Evolutionary conservation across 116 monocot species (phyloP).

Genomic region (Posidonia oceanica): DNA sequence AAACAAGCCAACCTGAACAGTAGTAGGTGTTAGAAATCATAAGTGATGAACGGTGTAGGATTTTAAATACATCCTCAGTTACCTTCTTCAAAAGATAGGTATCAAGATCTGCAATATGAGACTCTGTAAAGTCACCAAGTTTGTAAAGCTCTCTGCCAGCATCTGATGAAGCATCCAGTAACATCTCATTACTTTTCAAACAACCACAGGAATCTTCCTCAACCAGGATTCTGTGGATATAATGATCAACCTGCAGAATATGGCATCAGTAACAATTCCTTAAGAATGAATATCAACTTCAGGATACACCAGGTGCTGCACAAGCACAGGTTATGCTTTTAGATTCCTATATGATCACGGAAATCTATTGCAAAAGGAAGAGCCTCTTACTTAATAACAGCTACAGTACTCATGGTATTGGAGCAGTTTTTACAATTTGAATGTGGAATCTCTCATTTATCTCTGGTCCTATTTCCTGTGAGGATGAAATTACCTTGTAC

Average conservation of each 20-base stretch:
- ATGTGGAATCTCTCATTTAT: too few species aligned
- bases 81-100: constrained; percentile 88
- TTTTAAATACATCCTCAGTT: background rate
- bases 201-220: constrained; percentile 52
- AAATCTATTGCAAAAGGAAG: too few species aligned
- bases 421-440: too few species aligned
- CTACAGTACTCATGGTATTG: too few species aligned
- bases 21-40: background rate
- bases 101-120: constrained; percentile 56
- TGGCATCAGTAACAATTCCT: background rate
- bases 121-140: constrained; percentile 59
- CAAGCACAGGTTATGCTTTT: too few species aligned
- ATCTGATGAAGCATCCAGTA: constrained; percentile 49
- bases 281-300: too few species aligned
- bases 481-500: too few species aligned
- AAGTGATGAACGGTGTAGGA: background rate
- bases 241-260: constrained; percentile 60
- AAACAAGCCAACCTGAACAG: constrained; percentile 84
- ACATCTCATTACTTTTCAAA: constrained; percentile 11
- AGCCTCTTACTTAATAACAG: too few species aligned
- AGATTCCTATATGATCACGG: too few species aligned
- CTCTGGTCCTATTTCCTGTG: too few species aligned
- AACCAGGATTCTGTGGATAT: constrained; percentile 81
- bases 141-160: constrained; percentile 53
- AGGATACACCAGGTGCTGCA: too few species aligned